Evolutionary conservation across 495 filamentous ascomycete genomes (phyloP), one percentile per base, ranked within the genome.

Genomic region (Talaromyces nanjingensis): DNA sequence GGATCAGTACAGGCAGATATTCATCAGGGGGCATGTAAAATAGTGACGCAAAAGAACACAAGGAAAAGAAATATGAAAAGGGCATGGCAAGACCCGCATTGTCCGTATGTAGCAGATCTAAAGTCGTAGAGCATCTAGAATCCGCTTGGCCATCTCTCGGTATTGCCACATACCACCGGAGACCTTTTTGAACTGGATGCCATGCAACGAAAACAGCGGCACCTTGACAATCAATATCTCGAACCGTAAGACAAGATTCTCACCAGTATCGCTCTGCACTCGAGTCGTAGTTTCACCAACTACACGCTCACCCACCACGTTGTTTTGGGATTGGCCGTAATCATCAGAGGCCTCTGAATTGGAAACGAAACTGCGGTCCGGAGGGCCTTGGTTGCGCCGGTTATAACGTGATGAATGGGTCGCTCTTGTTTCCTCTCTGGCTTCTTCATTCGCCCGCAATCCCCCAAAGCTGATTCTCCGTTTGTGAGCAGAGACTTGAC

Each of bases 161-260:
- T 97, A 99, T 75, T 97, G 92, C 93, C 93, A 97, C 65, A 94
- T 97, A 45, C 93, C 91, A 6, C 94, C 96, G 31, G 91, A 86
- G 54, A 98, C 87, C 74, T 93, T 91, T 82, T 99, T 99, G 80
- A 99, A 99, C 74, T 99, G 94, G 58, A 99, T 91, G 49, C 94
- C 94, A 69, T 98, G 93, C 65, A 99, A 75, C 22, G 88, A 90
- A 67, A 99, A 88, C 58, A 99, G 77, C 27, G 94, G 94, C 34
- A 99, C 91, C 79, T 99, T 99, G 65, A 99, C 94, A 65, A 99
- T 92, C 66, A 98, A 84, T 61, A 98, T 97, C 71, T 99, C 94
- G 69, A 99, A 99, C 64, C 88, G 84, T 42, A 99, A 78, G 47
- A 90, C 82, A 80, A 96, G 83, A 66, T 84, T 90, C 37, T 84